Conservation (phyloP, 257 asterid species). For the Ajuga chamaepitys region DNA sequence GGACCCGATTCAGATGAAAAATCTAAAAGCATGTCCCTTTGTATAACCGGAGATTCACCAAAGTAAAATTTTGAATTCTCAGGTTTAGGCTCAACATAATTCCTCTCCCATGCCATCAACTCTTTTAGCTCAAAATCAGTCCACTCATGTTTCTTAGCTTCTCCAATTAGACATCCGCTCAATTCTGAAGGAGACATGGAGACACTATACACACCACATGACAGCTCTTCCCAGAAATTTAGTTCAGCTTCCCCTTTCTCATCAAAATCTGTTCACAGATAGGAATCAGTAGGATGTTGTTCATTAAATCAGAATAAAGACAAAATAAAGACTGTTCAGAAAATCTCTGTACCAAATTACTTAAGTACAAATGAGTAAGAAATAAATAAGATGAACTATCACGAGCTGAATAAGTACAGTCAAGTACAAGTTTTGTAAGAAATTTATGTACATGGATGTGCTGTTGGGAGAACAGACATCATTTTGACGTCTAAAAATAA, state of each 20-base stretch:
- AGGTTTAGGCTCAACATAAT: constrained; percentile 47
- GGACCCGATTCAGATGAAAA: constrained; percentile 39
- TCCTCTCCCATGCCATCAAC: constrained; percentile 81
- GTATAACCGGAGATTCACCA: constrained; percentile 18
- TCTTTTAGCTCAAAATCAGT: constrained; percentile 51
- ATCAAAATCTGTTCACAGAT: constrained; percentile 28
- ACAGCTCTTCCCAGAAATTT: constrained; percentile 88
- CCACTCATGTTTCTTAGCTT: constrained; percentile 73
- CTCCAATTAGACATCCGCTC: constrained; percentile 34
- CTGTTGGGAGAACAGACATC: background rate
- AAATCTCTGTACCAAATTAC: background rate
- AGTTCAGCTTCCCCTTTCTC: constrained; percentile 32
- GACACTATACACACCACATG: constrained; percentile 88
- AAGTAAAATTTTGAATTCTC: constrained; percentile 24
- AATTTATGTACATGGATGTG: background rate
- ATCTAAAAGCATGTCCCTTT: constrained; percentile 18
- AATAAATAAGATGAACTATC: background rate
- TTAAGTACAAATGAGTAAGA: background rate
- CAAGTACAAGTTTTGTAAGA: background rate
- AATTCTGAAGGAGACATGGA: constrained; percentile 28
- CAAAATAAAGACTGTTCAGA: background rate
- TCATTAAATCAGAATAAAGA: background rate
- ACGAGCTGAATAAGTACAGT: background rate
- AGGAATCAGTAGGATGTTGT: constrained; percentile 7
- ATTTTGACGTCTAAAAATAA: background rate